Base-by-base conservation (phyloP, 2,329 filamentous ascomycete species). In the Hypoxylon sp. region DNA sequence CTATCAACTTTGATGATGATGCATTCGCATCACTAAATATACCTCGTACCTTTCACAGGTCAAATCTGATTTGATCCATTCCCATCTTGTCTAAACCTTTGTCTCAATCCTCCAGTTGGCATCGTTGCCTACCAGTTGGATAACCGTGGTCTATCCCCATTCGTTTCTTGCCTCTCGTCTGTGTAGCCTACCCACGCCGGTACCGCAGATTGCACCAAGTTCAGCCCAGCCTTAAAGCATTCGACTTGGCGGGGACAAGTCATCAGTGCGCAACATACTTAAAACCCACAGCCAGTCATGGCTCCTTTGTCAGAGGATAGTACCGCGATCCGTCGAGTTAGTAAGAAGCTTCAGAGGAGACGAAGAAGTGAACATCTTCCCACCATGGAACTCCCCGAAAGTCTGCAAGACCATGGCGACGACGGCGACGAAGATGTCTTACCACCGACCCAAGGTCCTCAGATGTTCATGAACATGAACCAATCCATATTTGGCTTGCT, bases 401-500 rank as follows among this genome's bases (percentile, higher is more conserved):
- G 75, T 12, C 68, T 84, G 26, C 76, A 74, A 64, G 74, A 78
- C 35, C 61, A 68, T 31, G 75, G 72, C 56, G 79, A 78, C 47
- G 74, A 80, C 51, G 73, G 73, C 21, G 78, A 80, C 34, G 76
- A 82, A 60, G 76, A 80, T 26, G 71, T 78, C 31, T 60, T 75
- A 34, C 71, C 71, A 3, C 71, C 76, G 2, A 68, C 64, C 6
- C 74, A 77, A 48, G 73, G 72, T 26, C 71, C 75, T 9, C 74
- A 78, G 57, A 76, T 81, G 69, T 79, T 81, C 51, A 76, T 83
- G 72, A 90, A 91, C 66, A 90, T 96, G 86, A 94, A 96, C 71
- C 92, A 96, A 77, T 95, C 90, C 59, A 87, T 97, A 46, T 96
- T 97, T 70, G 91, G 91, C 44, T 83, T 97, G 73, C 92, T 97